Evolutionary conservation across 140 eudicot genomes (phyloP).

Genomic region (Oenanthe javanica): DNA sequence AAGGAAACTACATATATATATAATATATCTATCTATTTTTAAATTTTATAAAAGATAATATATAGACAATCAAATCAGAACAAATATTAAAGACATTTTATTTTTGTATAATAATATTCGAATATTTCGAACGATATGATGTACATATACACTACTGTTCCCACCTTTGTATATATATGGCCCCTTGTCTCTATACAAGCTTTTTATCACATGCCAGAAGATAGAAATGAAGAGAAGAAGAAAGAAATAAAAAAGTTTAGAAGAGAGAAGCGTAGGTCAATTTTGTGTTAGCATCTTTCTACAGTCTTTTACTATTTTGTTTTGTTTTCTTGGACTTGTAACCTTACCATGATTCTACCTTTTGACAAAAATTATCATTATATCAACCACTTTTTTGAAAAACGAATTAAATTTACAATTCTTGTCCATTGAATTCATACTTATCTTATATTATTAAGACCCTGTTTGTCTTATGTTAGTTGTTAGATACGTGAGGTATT

Average conservation of each 20-base stretch:
- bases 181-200: background rate
- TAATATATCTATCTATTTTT: no score
- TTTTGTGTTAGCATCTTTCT: background rate
- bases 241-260: background rate
- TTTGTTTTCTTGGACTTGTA: background rate
- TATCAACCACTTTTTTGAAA: background rate
- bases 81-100: no score
- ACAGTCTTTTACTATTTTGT: background rate
- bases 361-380: background rate
- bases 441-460: background rate
- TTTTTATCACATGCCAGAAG: slow-evolving; percentile 3
- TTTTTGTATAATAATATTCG: no score
- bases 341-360: background rate
- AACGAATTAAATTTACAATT: background rate
- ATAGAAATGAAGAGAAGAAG: background rate
- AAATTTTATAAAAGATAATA: no score
- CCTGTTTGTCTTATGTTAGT: background rate
- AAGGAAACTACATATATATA: no score
- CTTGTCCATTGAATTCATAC: background rate
- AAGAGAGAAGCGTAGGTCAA: background rate
- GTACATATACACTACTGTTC: background rate
- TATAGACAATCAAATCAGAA: no score
- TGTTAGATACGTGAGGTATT: background rate
- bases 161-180: background rate
- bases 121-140: background rate